Evolutionary conservation across 1,284 basidiomycete species (phyloP).

Genomic region (Mycosarcoma mackinlayi): DNA sequence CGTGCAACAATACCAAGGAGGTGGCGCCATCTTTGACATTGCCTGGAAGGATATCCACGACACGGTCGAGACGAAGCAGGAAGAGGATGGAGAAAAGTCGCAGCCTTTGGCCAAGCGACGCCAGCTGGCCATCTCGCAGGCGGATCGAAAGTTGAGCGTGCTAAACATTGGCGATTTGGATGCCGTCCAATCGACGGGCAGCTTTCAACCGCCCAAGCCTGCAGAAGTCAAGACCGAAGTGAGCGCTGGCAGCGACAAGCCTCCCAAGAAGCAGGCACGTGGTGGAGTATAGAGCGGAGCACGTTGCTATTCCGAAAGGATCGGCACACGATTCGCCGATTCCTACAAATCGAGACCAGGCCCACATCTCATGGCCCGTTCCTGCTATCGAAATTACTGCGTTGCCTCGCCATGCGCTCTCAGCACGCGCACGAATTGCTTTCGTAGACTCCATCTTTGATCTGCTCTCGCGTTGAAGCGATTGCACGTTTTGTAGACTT

Average conservation of each 20-base stretch:
- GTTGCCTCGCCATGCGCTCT: too few relatives aligned
- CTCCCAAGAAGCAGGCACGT: conserved; percentile 39
- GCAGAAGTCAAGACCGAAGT: conserved; percentile 26
- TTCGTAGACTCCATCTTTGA: too few relatives aligned
- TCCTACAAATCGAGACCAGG: too few relatives aligned
- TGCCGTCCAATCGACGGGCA: conserved; percentile 18
- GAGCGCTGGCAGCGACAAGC: conserved; percentile 24
- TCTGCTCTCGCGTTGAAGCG: too few relatives aligned
- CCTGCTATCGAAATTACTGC: too few relatives aligned
- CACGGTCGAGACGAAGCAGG: conserved; percentile 35
- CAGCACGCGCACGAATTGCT: too few relatives aligned
- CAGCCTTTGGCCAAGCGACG: conserved; percentile 30
- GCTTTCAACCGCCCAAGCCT: conserved; percentile 26
- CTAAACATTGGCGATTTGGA: conserved; percentile 54
- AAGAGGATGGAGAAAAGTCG: conserved; percentile 10
- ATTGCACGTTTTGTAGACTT: too few relatives aligned
- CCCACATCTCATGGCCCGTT: too few relatives aligned
- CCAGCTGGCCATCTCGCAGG: conserved; percentile 62
- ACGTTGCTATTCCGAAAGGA: neutral
- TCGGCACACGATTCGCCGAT: too few relatives aligned
- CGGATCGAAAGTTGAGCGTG: conserved; percentile 58
- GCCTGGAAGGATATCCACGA: conserved; percentile 48
- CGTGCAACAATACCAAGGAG: conserved; percentile 52
- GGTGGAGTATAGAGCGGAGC: conserved; percentile 27
- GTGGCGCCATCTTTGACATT: conserved; percentile 52